phyloP scores from a whole-genome alignment of 2,329 filamentous ascomycete genomes.

The Hymenoscyphus linearis region DNA sequence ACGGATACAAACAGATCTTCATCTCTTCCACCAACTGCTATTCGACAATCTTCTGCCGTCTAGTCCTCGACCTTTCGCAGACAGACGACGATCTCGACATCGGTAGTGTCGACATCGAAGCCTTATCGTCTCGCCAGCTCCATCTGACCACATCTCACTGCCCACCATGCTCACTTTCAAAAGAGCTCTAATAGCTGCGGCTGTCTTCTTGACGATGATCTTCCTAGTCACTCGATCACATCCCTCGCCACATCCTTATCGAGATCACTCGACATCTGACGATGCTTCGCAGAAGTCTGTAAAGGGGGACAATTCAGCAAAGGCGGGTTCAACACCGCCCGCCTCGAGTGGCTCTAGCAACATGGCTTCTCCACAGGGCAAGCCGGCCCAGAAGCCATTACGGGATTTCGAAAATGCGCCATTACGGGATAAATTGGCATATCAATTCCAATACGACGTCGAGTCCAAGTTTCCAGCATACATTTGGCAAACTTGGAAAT shows the following conservation, averaged over 20 bases:
- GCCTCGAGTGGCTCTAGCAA: conserved; percentile 13
- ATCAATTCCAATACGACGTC: conserved; percentile 90
- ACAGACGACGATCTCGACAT: not conserved
- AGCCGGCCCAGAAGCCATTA: conserved; percentile 20
- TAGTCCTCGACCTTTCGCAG: too few species aligned
- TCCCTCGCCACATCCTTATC: conserved; percentile 20
- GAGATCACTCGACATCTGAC: conserved; percentile 5
- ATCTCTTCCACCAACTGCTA: not conserved
- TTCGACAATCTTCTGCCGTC: not conserved
- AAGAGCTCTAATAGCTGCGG: conserved; percentile 67
- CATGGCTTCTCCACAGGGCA: not conserved
- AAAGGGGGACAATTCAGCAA: conserved; percentile 11
- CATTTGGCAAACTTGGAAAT: conserved; percentile 99
- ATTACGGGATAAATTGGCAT: conserved; percentile 75
- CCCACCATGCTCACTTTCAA: conserved; percentile 70
- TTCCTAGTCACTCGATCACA: conserved; percentile 63
- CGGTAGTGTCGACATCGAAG: not conserved
- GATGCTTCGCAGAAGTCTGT: conserved; percentile 1
- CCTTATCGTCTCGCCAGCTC: not conserved
- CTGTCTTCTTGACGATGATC: conserved; percentile 63
- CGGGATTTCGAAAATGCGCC: conserved; percentile 65
- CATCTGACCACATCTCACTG: conserved; percentile 2
- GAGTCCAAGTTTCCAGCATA: conserved; percentile 89
- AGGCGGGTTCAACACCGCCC: conserved; percentile 11
- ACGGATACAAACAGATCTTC: not conserved